A percentile compares a stretch with the other conserved stretches of the same genome.
phyloP scores from a whole-genome alignment of 495 filamentous ascomycete genomes.

The Penicilliopsis zonata region DNA sequence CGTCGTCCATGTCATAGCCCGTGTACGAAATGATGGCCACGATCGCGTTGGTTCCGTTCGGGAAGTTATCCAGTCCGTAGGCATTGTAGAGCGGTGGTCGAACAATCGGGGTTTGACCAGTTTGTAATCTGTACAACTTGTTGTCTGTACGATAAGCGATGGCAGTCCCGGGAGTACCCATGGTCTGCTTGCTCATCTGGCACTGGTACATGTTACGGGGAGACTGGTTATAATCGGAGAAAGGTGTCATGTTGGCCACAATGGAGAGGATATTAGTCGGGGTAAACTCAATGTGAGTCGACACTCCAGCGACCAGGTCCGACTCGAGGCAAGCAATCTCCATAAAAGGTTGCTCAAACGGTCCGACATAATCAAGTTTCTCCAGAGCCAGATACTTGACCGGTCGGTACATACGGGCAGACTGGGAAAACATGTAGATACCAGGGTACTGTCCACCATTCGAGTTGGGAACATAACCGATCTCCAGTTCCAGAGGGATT shows the following conservation, averaged over 20 bases:
- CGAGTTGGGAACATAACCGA: slow-evolving; percentile 81
- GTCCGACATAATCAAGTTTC: slow-evolving; percentile 76
- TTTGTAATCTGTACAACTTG: slow-evolving; percentile 90
- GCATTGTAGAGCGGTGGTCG: slow-evolving; percentile 85
- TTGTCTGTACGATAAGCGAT: slow-evolving; percentile 87
- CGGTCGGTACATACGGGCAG: slow-evolving; percentile 78
- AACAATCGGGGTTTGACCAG: slow-evolving; percentile 90
- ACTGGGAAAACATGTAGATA: slow-evolving; percentile 80
- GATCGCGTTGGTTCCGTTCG: slow-evolving; percentile 92
- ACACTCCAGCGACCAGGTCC: slow-evolving; percentile 75
- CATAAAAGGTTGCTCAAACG: slow-evolving; percentile 97
- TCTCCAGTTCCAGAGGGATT: slow-evolving; percentile 76
- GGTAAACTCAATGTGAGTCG: slow-evolving; percentile 87
- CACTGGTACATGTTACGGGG: slow-evolving; percentile 99
- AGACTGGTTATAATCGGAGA: slow-evolving; percentile 98
- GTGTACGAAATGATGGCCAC: slow-evolving; percentile 98
- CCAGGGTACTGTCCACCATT: slow-evolving; percentile 88
- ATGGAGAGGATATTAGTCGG: slow-evolving; percentile 97
- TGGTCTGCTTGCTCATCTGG: slow-evolving; percentile 98
- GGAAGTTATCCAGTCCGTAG: slow-evolving; percentile 96
- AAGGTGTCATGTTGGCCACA: slow-evolving; percentile 95
- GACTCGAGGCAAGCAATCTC: slow-evolving; percentile 79
- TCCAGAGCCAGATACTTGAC: slow-evolving; percentile 84
- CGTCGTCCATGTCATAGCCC: slow-evolving; percentile 99
- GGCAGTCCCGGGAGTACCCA: slow-evolving; percentile 91